These are phyloP conservation scores for Rhododendron ferrugineum DNA, from an alignment of 148 eudicot species.

Conservation along the genomic window DNA sequence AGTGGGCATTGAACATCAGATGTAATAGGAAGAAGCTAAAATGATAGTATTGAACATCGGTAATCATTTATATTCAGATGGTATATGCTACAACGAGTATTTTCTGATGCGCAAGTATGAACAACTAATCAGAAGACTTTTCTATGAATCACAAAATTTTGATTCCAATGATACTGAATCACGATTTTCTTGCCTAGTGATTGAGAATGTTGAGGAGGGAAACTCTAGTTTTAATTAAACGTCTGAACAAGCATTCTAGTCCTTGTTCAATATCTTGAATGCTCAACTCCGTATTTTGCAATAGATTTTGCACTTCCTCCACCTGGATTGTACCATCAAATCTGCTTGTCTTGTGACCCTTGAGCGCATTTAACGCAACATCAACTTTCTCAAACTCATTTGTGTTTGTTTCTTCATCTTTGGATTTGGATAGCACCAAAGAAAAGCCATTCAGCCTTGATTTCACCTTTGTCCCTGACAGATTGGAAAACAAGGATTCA, in stretches of 20 bases:
- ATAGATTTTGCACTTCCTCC: slow-evolving; percentile 7
- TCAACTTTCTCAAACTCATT: slow-evolving; percentile 17
- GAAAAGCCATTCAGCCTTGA: neutral
- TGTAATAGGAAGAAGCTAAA: neutral
- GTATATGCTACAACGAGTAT: neutral
- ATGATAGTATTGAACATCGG: neutral
- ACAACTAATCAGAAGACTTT: slow-evolving; percentile 19
- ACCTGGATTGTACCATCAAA: slow-evolving; percentile 7
- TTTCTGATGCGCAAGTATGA: neutral
- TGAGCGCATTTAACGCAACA: slow-evolving; percentile 2
- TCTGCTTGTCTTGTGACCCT: slow-evolving; percentile 1
- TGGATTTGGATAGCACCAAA: neutral
- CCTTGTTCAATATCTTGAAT: slow-evolving; percentile 20
- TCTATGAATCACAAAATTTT: neutral
- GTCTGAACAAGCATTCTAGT: slow-evolving; percentile 21
- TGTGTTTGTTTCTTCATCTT: neutral
- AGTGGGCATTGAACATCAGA: neutral
- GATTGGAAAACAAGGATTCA: neutral
- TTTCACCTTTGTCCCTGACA: neutral
- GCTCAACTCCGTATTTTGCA: slow-evolving; percentile 15
- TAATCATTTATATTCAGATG: neutral
- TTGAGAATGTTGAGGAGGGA: slow-evolving; percentile 25
- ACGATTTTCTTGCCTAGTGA: slow-evolving; percentile 2
- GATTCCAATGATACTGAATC: neutral
- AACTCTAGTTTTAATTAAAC: slow-evolving; percentile 26